These are phyloP conservation scores for Spongiforma sp. DNA, from an alignment of 1,284 basidiomycete species.

Conservation along the genomic window DNA sequence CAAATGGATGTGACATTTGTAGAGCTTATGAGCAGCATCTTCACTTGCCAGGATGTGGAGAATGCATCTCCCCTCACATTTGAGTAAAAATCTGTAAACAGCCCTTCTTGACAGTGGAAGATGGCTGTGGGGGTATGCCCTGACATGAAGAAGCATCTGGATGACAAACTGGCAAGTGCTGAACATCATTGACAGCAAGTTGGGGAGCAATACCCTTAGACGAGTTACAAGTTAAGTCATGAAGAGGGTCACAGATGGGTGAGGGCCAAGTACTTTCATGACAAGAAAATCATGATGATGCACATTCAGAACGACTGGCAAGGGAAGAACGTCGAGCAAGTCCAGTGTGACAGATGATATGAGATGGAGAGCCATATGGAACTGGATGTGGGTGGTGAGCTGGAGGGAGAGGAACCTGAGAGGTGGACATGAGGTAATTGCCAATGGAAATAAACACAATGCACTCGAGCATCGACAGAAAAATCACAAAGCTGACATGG, in stretches of 20 bases:
- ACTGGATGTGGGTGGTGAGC: background rate
- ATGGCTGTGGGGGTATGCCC: too few species aligned
- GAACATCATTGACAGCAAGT: too few species aligned
- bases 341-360: too few species aligned
- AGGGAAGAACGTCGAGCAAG: too few species aligned
- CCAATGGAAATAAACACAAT: background rate
- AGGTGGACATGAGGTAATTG: background rate
- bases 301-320: too few species aligned
- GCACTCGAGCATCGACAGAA: background rate
- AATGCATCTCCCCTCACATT: background rate
- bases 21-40: background rate
- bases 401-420: background rate
- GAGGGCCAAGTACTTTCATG: too few species aligned
- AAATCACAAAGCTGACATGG: slow-evolving; percentile 3
- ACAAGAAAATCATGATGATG: too few species aligned
- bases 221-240: too few species aligned
- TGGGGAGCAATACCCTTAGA: too few species aligned
- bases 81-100: background rate
- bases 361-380: background rate
- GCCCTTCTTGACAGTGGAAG: background rate
- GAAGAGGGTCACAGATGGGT: too few species aligned
- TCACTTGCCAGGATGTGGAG: background rate
- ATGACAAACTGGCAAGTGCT: too few species aligned
- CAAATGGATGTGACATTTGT: background rate
- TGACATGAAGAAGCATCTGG: too few species aligned